Evolutionary conservation across 192 early-diverging fungal species (phyloP), one percentile per base, ranked within the genome.

Genomic region (Gaertneriomyces semiglobifer): DNA sequence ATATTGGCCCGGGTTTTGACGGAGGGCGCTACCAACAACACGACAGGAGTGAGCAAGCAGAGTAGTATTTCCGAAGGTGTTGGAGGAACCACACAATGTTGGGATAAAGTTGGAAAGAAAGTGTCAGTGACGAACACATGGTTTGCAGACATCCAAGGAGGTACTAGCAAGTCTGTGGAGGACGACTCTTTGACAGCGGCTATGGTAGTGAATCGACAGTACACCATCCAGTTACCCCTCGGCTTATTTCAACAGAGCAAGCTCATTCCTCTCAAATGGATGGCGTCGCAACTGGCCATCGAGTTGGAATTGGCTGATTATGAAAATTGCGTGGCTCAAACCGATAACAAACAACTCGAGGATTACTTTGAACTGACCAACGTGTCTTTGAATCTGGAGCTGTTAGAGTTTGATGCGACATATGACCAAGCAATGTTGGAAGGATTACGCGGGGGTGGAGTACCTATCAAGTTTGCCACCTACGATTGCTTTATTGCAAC

Each of bases 271-370:
- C 16, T 38, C 4, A 58, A 58, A 38, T 58, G 16, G 18, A 58
- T 58, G 56, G 56, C 56, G 16, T 58, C 56, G n/a, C 56, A 58
- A 38, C 5, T 58, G 18, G n/a, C 56, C 56, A 58, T 58, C 56
- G 16, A 20, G 5, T n/a, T 16, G 16, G 56, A 58, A 16, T 33
- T 58, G 14, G 56, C 56, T 8, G 14, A n/a, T 33, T 14, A 14
- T 9, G 56, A 16, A 16, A 9, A 58, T 25, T 58, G 56, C 38
- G 14, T 58, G 16, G 6, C 33, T 58, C 5, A 25, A 18, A 18
- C 12, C 2, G 48, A 12, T 50, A 18, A 50, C 48, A 50, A 12
- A 12, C 12, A 50, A 1, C 48, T 50, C 48, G 16, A n/a, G 14
- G 48, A 12, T 18, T n/a, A 18, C 2, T 50, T 50, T 18, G 16